phyloP scores from a whole-genome alignment of 2,329 filamentous ascomycete species.

The Phyllosticta ampelicida region DNA sequence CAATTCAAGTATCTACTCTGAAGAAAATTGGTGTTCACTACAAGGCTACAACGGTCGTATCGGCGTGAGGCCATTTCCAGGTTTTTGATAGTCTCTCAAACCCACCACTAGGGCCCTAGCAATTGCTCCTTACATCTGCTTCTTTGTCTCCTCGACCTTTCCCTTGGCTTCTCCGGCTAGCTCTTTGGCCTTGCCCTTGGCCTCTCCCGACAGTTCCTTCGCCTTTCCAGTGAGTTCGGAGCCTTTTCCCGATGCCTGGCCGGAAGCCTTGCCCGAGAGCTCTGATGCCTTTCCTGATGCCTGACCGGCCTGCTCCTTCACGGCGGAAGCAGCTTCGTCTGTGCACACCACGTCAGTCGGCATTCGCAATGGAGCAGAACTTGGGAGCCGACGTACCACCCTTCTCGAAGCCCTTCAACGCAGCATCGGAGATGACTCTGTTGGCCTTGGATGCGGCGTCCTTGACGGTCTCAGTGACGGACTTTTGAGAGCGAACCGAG shows the following conservation, averaged over 20 bases:
- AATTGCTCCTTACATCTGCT: slow-evolving; percentile 11
- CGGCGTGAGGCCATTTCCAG: neutral
- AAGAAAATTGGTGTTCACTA: neutral
- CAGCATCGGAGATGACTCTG: slow-evolving; percentile 42
- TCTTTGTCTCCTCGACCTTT: slow-evolving; percentile 29
- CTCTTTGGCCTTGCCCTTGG: slow-evolving; percentile 32
- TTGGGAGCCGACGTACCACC: slow-evolving; percentile 39
- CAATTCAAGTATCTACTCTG: no score
- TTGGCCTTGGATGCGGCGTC: slow-evolving; percentile 49
- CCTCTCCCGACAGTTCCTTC: slow-evolving; percentile 28
- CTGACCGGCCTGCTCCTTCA: slow-evolving; percentile 38
- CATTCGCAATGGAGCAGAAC: neutral
- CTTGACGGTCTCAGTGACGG: slow-evolving; percentile 45
- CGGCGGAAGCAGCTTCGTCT: slow-evolving; percentile 41
- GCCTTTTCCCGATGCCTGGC: slow-evolving; percentile 28
- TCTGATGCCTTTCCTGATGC: slow-evolving; percentile 26
- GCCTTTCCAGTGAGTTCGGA: slow-evolving; percentile 29
- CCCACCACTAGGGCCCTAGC: neutral
- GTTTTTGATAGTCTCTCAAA: neutral
- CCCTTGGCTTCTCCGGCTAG: slow-evolving; percentile 36
- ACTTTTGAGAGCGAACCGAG: slow-evolving; percentile 38
- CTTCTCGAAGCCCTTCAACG: slow-evolving; percentile 52
- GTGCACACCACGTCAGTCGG: slow-evolving; percentile 6
- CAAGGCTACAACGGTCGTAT: neutral
- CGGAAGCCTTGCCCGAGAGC: slow-evolving; percentile 19